Evolutionary conservation across 75 land plant species (phyloP).

Genomic region (Pinus taeda): DNA sequence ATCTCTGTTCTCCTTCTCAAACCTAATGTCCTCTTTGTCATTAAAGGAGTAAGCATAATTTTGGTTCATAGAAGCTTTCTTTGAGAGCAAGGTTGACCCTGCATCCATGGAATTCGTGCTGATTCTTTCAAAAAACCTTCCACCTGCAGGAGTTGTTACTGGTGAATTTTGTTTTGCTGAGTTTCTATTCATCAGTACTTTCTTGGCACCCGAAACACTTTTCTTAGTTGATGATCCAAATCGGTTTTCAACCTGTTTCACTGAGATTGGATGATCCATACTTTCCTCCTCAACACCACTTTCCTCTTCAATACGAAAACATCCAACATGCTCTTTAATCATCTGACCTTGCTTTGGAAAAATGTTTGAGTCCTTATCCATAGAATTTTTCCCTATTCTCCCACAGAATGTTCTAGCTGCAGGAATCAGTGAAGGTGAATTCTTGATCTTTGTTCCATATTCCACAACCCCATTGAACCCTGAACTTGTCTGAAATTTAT

Average conservation of each 20-base stretch:
- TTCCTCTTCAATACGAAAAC: slow-evolving; percentile 12
- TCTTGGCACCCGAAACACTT: background rate
- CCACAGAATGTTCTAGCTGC: background rate
- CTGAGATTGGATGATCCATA: background rate
- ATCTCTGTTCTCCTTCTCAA: slow-evolving; percentile 23
- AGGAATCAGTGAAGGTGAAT: slow-evolving; percentile 1
- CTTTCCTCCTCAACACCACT: background rate
- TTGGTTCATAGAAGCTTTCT: slow-evolving; percentile 7
- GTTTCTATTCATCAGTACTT: background rate
- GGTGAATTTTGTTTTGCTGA: slow-evolving; percentile 5
- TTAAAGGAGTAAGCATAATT: background rate
- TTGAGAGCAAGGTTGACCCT: background rate
- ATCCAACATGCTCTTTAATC: slow-evolving; percentile 2
- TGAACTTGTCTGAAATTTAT: background rate
- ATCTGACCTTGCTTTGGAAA: background rate
- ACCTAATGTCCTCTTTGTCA: background rate
- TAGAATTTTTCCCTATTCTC: background rate
- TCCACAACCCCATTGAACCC: background rate
- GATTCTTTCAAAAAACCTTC: background rate
- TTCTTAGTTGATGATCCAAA: slow-evolving; percentile 4
- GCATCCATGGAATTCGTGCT: background rate
- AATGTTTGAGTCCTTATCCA: background rate
- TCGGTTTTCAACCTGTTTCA: background rate
- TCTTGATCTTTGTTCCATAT: background rate
- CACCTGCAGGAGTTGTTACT: background rate